Base-by-base conservation (phyloP, 257 asterid species). In the Leptodermis oblonga region DNA sequence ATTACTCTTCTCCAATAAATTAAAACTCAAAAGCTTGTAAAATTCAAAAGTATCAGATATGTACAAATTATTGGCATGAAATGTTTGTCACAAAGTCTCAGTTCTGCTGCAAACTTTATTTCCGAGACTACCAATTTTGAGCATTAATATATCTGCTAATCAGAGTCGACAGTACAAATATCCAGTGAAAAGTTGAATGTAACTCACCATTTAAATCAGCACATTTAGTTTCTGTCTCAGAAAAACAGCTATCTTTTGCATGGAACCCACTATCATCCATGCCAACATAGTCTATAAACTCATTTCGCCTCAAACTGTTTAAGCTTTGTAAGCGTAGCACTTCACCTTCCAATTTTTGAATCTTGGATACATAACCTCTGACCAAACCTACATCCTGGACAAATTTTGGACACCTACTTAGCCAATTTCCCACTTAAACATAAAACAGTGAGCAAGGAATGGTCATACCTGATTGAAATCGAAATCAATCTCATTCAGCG, bases 271-370 rank as follows among this genome's bases (percentile, higher is more conserved):
- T 83, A 42, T 83, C 87, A 72, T 89, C 92, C 28, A 80, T 65
- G 36, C 79, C 87, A 70, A 77, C 75, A 80, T 70, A 81, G 64
- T 76, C 83, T 67, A 75, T 77, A 72, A 81, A 76, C 65, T 74
- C 83, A 28, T 56, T 78, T 39, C 36, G 82, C 69, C 81, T 85
- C 70, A 82, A 75, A 77, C 49, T 77, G 69, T 62, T 83, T 56
- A 80, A 77, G 69, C 75, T 84, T 53, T 71, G 88, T 65, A 78
- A 15, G 62, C 75, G 85, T 46, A 82, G 77, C 70, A 89, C 23
- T 78, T 94, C 95, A 45, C 83, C 81, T 84, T 94, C 99, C 68
- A 89, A 81, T 42, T 89, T 88, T 77, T 88, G 98, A 73, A 88
- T 86, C 81, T 82, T 86, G 42, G 89, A 76, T 28, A 89, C 79